These are phyloP conservation scores for Jaltomata sinuosa DNA, from an alignment of 257 asterid genomes.

Conservation along the genomic window DNA sequence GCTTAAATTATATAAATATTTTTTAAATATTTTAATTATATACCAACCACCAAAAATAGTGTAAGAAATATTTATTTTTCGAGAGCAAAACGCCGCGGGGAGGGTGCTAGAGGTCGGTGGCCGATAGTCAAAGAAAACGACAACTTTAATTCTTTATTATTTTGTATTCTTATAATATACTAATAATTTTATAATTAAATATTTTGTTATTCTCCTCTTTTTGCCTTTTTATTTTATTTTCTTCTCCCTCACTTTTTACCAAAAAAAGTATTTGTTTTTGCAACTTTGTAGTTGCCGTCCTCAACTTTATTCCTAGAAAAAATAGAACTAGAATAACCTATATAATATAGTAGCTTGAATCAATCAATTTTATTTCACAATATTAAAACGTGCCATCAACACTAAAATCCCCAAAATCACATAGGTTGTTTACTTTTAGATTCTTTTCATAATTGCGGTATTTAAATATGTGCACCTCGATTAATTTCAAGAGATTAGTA, in stretches of 20 bases:
- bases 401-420: neutral
- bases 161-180: neutral
- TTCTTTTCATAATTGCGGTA: neutral
- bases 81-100: neutral
- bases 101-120: neutral
- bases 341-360: neutral
- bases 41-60: no score
- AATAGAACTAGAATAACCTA: neutral
- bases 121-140: neutral
- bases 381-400: neutral
- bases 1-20: no score
- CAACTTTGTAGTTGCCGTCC: neutral
- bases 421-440: neutral
- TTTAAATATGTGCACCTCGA: neutral
- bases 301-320: neutral
- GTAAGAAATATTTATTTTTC: no score
- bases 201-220: neutral
- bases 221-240: neutral
- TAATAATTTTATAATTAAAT: neutral
- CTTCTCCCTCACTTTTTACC: neutral
- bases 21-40: no score
- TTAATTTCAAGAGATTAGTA: neutral
- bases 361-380: neutral
- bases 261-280: no score
- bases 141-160: neutral